Evolutionary conservation across 805 yeast genomes (phyloP), one percentile per base, ranked within the genome.

Genomic region (Lipomyces anomalus): DNA sequence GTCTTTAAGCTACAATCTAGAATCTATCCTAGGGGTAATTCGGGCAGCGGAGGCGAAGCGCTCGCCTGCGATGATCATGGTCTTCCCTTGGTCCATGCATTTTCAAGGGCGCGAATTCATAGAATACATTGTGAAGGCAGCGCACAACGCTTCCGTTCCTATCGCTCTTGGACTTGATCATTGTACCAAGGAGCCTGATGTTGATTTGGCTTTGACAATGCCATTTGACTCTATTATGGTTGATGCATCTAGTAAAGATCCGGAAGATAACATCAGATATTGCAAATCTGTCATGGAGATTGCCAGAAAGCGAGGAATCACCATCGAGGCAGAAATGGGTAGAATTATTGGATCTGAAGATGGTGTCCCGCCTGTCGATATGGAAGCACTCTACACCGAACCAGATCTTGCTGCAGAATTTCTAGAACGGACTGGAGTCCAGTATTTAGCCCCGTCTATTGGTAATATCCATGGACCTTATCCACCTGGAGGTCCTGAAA

Each of bases 141-240:
- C 60, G 37, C 56, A 55, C 18, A 55, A 53, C 20, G 67, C 69
- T 2, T 53, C 57, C n/a, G 69, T 66, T 4, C 69, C 70, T 1
- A 58, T 67, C 24, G 57, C 70, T 2, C 48, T 67, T 13, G 70
- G 65, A 44, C 55, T 67, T 33, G 70, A 66, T 44, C 69, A 67
- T 53, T 65, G 67, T 41, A 66, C 62, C 42, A 61, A 60, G 36
- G 52, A 53, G 16, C 59, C 60, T 9, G 54, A 62, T 41, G 64
- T 67, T 24, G 53, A 57, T 44, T 61, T 61, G 9, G 70, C 69
- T 4, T 51, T 52, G 33, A 58, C 57, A 13, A 50, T 66, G 46
- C 68, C 69, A 17, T 66, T 67, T 45, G 70, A 66, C 51, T 64
- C 68, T 11, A 66, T 66, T 39, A 66, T 67, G 69, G 64, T 67